These are phyloP conservation scores for Blastosporella zonata DNA, from an alignment of 1,284 basidiomycete species.

Conservation along the genomic window DNA sequence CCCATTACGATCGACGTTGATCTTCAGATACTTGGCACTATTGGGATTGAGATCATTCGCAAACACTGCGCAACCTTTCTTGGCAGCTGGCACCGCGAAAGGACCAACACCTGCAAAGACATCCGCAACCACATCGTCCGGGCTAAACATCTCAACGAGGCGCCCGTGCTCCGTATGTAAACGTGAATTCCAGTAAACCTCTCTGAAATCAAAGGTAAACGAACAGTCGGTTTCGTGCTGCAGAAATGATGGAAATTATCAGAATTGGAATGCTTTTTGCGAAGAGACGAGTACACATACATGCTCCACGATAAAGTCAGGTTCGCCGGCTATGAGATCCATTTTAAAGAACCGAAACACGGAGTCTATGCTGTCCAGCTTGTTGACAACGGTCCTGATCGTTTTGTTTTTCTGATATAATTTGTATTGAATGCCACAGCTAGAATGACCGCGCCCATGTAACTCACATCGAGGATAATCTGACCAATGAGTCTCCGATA, in stretches of 20 bases:
- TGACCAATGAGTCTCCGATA: constrained; percentile 91
- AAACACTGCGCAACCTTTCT: constrained; percentile 83
- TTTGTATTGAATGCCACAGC: not conserved
- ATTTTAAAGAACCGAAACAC: constrained; percentile 95
- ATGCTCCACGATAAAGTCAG: constrained; percentile 82
- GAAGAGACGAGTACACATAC: constrained; percentile 36
- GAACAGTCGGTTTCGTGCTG: constrained; percentile 82
- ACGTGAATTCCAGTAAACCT: constrained; percentile 98
- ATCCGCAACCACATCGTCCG: constrained; percentile 82
- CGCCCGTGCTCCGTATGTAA: constrained; percentile 90
- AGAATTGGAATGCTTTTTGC: constrained; percentile 23
- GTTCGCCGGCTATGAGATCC: constrained; percentile 93
- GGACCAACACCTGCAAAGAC: constrained; percentile 98
- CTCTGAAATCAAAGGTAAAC: constrained; percentile 93
- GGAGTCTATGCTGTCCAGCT: constrained; percentile 84
- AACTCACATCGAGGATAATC: constrained; percentile 83
- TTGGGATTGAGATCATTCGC: constrained; percentile 96
- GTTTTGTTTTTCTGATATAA: constrained; percentile 74
- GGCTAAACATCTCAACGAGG: constrained; percentile 68
- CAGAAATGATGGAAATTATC: constrained; percentile 5
- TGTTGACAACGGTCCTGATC: constrained; percentile 93
- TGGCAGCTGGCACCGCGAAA: constrained; percentile 91
- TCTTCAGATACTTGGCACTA: constrained; percentile 74
- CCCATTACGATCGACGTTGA: constrained; percentile 75
- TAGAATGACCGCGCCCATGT: not conserved